A percentile compares a stretch with the other conserved stretches of the same genome.
These are phyloP conservation scores for Crucibulum laeve DNA, from an alignment of 768 basidiomycete genomes.

Conservation along the genomic window DNA sequence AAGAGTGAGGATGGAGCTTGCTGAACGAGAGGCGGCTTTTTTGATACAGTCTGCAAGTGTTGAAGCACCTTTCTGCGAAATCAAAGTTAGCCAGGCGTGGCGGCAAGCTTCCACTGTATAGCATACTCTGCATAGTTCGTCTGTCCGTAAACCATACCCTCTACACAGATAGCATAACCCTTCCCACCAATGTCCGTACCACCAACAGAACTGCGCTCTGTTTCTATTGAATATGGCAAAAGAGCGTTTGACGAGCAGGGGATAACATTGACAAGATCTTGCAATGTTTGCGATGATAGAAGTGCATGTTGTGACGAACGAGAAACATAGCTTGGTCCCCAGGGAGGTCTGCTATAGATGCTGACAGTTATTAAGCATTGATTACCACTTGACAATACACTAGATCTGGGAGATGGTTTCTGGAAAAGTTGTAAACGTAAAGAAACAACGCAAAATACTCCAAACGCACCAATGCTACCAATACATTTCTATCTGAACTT, in stretches of 20 bases:
- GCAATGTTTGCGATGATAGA: slow-evolving; percentile 68
- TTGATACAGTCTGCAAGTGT: slow-evolving; percentile 28
- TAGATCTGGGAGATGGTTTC: slow-evolving; percentile 18
- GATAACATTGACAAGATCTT: slow-evolving; percentile 53
- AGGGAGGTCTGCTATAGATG: slow-evolving; percentile 55
- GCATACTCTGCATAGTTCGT: slow-evolving; percentile 41
- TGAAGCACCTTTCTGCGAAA: slow-evolving; percentile 41
- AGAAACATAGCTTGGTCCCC: slow-evolving; percentile 54
- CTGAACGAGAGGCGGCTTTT: slow-evolving; percentile 23
- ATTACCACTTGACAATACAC: background rate
- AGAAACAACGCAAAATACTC: background rate
- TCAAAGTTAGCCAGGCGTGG: slow-evolving; percentile 4
- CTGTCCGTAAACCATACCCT: slow-evolving; percentile 54
- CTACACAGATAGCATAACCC: slow-evolving; percentile 57
- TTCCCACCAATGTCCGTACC: slow-evolving; percentile 6
- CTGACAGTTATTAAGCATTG: slow-evolving; percentile 56
- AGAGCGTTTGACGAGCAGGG: slow-evolving; percentile 61
- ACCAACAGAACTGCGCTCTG: slow-evolving; percentile 21
- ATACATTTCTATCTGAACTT: slow-evolving; percentile 62
- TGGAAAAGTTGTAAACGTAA: background rate
- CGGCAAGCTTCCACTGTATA: slow-evolving; percentile 44
- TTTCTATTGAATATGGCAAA: slow-evolving; percentile 32
- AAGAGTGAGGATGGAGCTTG: slow-evolving; percentile 39
- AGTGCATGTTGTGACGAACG: slow-evolving; percentile 68
- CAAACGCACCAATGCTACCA: slow-evolving; percentile 29